Base-by-base conservation (phyloP, 306 rosid species). In the Comarum palustre region DNA sequence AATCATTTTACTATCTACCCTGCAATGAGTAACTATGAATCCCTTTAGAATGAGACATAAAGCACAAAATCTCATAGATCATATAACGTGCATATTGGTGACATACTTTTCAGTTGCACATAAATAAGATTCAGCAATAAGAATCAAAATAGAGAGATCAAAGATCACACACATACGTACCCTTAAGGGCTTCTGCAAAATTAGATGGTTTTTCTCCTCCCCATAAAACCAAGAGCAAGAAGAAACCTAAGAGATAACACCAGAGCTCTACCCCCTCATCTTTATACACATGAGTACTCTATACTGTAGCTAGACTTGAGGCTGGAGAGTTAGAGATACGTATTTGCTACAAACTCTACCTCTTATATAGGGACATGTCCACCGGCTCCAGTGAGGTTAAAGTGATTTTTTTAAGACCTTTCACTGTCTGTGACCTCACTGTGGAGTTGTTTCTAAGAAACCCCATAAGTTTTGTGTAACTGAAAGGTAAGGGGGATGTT, bases 301-400 rank as follows among this genome's bases (percentile, higher is more conserved):
- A 52, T 52, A 52, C 52, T 47, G 1, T 14, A 45, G 45, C 1
- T 8, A 19, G 5, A n/a, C 14, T 51, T 17, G 27, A 51, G 25
- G 27, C 58, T 22, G 1, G 29, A 19, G 11, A 20, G 84, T 72
- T 78, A 78, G 75, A 76, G 71, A 81, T 45, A 76, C 77, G 79
- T 63, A 67, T 68, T 9, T 41, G 27, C 46, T 27, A 73, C 38
- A 73, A 81, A 83, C 77, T 75, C 75, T 64, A 29, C 70, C 52
- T 66, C 71, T 46, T 74, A n/a, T n/a, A 79, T 22, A 54, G 72
- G 41, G 73, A 48, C 71, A n/a, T 73, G 57, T 42, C 58, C 69
- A 75, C 83, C 79, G 76, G 70, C 80, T 63, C 68, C 42, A 7
- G 27, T 13, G 36, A 57, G 78, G 82, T 59, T 38, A 45, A 61